These are phyloP conservation scores for Aspergillus bertholletiae DNA, from an alignment of 495 filamentous ascomycete genomes.

Conservation along the genomic window DNA sequence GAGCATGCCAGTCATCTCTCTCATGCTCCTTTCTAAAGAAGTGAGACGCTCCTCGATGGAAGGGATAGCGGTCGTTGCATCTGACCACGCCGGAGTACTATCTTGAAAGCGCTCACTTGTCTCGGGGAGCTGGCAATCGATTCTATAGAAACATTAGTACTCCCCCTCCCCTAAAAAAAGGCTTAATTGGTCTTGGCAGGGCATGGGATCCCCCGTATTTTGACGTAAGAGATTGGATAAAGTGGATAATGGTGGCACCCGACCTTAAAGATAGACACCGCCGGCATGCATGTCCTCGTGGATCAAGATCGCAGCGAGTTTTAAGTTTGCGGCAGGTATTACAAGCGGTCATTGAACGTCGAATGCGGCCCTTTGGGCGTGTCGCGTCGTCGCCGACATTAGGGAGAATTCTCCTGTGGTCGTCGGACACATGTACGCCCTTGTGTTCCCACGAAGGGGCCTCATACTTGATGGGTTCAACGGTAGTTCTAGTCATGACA, in stretches of 20 bases:
- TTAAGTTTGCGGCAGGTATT: slow-evolving; percentile 45
- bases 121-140: slow-evolving; percentile 40
- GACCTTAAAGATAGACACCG: slow-evolving; percentile 41
- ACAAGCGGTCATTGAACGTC: slow-evolving; percentile 42
- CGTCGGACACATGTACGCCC: slow-evolving; percentile 22
- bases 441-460: slow-evolving; percentile 30
- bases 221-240: neutral
- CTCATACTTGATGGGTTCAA: slow-evolving; percentile 16
- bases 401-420: slow-evolving; percentile 24
- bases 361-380: slow-evolving; percentile 35
- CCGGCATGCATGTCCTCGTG: slow-evolving; percentile 38
- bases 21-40: slow-evolving; percentile 36
- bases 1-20: slow-evolving; percentile 38
- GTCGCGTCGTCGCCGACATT: slow-evolving; percentile 22
- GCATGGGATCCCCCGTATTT: neutral
- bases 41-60: slow-evolving; percentile 38
- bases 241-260: neutral
- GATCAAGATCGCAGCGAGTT: slow-evolving; percentile 39
- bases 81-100: slow-evolving; percentile 30
- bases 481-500: slow-evolving; percentile 32
- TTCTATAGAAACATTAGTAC: slow-evolving; percentile 22
- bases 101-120: slow-evolving; percentile 36
- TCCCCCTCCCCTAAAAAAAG: no score
- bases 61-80: slow-evolving; percentile 30
- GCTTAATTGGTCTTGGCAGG: slow-evolving; percentile 5